Percentiles rank a stretch among this genome's conserved stretches.
Evolutionary conservation across 345 rosid genomes (phyloP).

Genomic region (Euphorbia pulcherrima): DNA sequence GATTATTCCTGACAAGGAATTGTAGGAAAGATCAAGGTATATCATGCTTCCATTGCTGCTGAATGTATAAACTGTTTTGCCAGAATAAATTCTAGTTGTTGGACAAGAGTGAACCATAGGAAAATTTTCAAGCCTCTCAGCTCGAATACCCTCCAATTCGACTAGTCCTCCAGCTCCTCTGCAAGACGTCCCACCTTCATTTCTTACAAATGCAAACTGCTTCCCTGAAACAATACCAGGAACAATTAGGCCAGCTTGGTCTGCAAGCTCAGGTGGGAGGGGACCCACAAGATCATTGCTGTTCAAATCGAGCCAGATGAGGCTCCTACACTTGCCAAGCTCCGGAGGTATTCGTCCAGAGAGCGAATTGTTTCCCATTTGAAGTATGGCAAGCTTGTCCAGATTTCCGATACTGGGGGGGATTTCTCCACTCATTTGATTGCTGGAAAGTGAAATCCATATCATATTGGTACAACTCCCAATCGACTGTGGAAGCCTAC

Average conservation of each 20-base stretch:
- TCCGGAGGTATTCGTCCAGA: constrained; percentile 66
- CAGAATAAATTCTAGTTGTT: constrained; percentile 75
- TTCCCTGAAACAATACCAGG: constrained; percentile 88
- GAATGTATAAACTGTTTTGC: constrained; percentile 75
- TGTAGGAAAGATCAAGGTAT: constrained; percentile 85
- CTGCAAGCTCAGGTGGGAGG: constrained; percentile 62
- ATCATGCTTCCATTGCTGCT: constrained; percentile 74
- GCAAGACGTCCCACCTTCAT: constrained; percentile 93
- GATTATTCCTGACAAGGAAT: constrained; percentile 57
- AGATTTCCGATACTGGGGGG: constrained; percentile 69
- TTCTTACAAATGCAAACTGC: constrained; percentile 88
- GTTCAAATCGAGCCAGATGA: constrained; percentile 93
- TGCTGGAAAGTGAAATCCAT: constrained; percentile 90
- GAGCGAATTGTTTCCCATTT: constrained; percentile 82
- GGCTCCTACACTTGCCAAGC: constrained; percentile 70
- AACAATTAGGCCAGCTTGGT: constrained; percentile 61
- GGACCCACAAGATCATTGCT: constrained; percentile 65
- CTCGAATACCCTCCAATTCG: constrained; percentile 81
- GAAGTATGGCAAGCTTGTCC: constrained; percentile 63
- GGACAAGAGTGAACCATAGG: constrained; percentile 92
- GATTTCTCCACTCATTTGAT: constrained; percentile 60
- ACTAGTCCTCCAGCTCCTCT: constrained; percentile 98
- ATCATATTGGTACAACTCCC: constrained; percentile 70
- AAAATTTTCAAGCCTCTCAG: constrained; percentile 54
- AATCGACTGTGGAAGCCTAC: constrained; percentile 70